phyloP scores from a whole-genome alignment of 768 basidiomycete species.

The Lentinula aciculospora region DNA sequence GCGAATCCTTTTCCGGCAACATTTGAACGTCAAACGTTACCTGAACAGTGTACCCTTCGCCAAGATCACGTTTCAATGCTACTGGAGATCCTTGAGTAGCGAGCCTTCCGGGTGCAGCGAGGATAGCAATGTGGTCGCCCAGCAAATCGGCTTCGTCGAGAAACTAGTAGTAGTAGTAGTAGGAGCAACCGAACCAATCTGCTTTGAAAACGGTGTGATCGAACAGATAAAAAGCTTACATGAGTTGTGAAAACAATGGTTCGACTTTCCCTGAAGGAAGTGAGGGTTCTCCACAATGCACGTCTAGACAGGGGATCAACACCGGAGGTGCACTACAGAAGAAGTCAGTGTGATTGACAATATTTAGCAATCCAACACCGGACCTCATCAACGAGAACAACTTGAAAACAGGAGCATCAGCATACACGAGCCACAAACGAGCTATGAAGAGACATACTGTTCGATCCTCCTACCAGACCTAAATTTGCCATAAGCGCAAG shows the following conservation, averaged over 20 bases:
- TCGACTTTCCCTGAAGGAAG: slow-evolving; percentile 56
- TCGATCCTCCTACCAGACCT: slow-evolving; percentile 71
- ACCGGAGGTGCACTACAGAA: slow-evolving; percentile 60
- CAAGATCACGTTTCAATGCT: slow-evolving; percentile 62
- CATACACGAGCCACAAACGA: not conserved
- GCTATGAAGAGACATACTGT: slow-evolving; percentile 35
- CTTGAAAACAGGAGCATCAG: slow-evolving; percentile 15
- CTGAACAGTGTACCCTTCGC: slow-evolving; percentile 65
- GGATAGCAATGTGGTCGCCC: slow-evolving; percentile 69
- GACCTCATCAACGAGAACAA: slow-evolving; percentile 55
- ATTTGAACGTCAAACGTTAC: slow-evolving; percentile 34
- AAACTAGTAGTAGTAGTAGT: too few relatives aligned
- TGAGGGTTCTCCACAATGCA: slow-evolving; percentile 72
- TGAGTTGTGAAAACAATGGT: slow-evolving; percentile 79
- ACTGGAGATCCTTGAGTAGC: slow-evolving; percentile 74
- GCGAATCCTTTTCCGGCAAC: slow-evolving; percentile 19
- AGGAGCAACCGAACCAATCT: not conserved
- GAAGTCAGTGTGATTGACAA: not conserved
- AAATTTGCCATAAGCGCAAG: not conserved
- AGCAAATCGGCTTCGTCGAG: slow-evolving; percentile 77
- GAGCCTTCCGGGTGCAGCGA: slow-evolving; percentile 70
- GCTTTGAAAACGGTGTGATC: not conserved
- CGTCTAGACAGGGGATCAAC: slow-evolving; percentile 78
- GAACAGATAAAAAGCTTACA: slow-evolving; percentile 29
- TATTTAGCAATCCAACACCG: not conserved